Base-by-base conservation (phyloP, 2,329 filamentous ascomycete genomes). In the Xylaria sp. region DNA sequence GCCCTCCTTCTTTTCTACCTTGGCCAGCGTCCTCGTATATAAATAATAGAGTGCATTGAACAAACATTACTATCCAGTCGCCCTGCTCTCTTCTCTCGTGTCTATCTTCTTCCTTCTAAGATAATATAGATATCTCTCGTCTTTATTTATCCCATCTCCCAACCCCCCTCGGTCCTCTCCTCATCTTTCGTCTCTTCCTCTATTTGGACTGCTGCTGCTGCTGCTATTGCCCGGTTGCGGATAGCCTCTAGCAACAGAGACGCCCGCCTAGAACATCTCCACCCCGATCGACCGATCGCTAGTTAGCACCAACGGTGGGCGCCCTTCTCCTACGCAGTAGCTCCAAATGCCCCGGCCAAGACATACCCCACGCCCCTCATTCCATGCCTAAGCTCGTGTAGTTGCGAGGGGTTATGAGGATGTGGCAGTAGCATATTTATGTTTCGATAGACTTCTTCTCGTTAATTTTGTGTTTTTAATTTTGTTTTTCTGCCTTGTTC, bases 361-460 rank as follows among this genome's bases (percentile, higher is more conserved):
- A 58, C 55, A 57, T 66, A 47, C 64, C 59, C 57, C 60, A 39
- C 57, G 49, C 66, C 66, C 63, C 66, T 65, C 69, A 70, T 69
- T 69, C 66, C 69, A 67, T 20, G 49, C 29, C 49, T 50, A 39
- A n/a, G 51, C 51, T 57, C 15, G 11, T 15, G 25, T 36, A 20
- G 17, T 38, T 31, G 38, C n/a, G 17, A 25, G 27, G 17, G 1
- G 45, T 36, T 38, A 49, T 68, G 22, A 27, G 20, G 25, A 63
- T 57, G 22, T 17, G 22, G 17, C 25, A 42, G 42, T 51, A 20
- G 11, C 61, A 65, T 67, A 44, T 27, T n/a, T 17, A 53, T 29
- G 39, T 15, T 51, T 36, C 20, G n/a, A n/a, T n/a, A n/a, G n/a
- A n/a, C n/a, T n/a, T 65, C 50, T 50, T 20, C 25, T 44, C 22